These are phyloP conservation scores for Nematocida homosporus DNA, from an alignment of 371 early-diverging fungal species.

Conservation along the genomic window DNA sequence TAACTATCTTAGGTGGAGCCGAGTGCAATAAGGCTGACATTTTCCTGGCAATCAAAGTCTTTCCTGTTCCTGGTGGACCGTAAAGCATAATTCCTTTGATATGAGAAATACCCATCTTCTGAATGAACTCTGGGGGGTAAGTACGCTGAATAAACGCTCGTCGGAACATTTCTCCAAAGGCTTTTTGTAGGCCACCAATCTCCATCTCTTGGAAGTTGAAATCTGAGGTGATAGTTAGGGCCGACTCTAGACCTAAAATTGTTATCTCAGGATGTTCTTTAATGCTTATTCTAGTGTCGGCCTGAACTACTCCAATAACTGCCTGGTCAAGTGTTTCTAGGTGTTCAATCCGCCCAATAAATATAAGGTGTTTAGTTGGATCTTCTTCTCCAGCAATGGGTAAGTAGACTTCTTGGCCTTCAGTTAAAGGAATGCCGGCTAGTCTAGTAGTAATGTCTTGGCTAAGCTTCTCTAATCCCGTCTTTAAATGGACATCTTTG, in stretches of 20 bases:
- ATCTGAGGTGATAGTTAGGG: conserved; percentile 71
- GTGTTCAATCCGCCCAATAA: conserved; percentile 27
- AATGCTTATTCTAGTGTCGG: conserved; percentile 24
- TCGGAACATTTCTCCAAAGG: conserved; percentile 91
- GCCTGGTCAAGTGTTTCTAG: not conserved
- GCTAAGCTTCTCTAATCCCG: not conserved
- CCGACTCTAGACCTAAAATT: conserved; percentile 16
- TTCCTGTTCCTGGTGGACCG: conserved; percentile 95
- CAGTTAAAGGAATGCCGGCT: conserved; percentile 39
- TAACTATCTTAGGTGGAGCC: conserved; percentile 88
- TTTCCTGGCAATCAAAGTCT: conserved; percentile 95
- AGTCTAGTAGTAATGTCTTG: conserved; percentile 7
- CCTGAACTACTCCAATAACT: conserved; percentile 33
- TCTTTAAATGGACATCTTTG: conserved; percentile 16
- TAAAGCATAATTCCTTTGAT: conserved; percentile 79
- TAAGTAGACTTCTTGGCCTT: conserved; percentile 36
- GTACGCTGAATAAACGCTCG: conserved; percentile 97
- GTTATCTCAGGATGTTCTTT: conserved; percentile 40
- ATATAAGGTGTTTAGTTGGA: conserved; percentile 12
- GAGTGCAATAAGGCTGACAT: conserved; percentile 96
- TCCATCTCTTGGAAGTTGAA: conserved; percentile 97
- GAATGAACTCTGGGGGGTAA: conserved; percentile 86
- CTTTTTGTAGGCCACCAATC: conserved; percentile 94
- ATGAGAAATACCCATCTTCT: conserved; percentile 90
- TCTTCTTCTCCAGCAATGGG: conserved; percentile 9